Percentiles rank a stretch among this genome's conserved stretches.
Conservation (phyloP, 352 stramenopile species). For the Phytophthora rubi region DNA sequence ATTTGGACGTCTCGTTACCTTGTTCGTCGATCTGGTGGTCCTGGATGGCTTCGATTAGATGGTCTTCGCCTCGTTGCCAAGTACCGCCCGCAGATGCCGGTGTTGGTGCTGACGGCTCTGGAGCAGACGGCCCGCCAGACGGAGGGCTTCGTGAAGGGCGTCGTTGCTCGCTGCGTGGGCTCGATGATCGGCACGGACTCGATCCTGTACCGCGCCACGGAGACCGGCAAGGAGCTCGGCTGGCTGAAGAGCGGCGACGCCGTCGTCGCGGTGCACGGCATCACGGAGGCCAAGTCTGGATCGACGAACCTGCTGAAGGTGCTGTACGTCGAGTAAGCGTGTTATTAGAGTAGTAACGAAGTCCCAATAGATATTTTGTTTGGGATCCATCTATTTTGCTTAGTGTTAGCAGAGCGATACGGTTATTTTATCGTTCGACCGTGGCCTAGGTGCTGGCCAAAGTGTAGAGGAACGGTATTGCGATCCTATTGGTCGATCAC, state of each 20-base stretch:
- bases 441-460: too few species aligned
- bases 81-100: conserved; percentile 86
- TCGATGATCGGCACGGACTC: conserved; percentile 89
- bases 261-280: conserved; percentile 88
- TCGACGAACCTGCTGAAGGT: conserved; percentile 93
- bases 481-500: too few species aligned
- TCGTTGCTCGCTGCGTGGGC: conserved; percentile 63
- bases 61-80: too few species aligned
- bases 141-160: conserved; percentile 65
- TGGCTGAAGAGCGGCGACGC: conserved; percentile 89
- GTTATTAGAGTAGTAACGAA: conserved; percentile 6
- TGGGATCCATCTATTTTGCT: not conserved
- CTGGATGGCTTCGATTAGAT: too few species aligned
- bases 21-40: too few species aligned
- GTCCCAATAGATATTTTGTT: not conserved
- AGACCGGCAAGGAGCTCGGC: conserved; percentile 81
- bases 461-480: too few species aligned
- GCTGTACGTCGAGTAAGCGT: conserved; percentile 71
- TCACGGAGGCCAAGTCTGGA: conserved; percentile 79
- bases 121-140: conserved; percentile 52
- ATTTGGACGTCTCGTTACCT: too few species aligned
- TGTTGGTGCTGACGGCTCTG: conserved; percentile 49
- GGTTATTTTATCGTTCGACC: too few species aligned
- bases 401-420: not conserved
- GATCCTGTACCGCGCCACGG: conserved; percentile 84